These are phyloP conservation scores for Prunus fruticosa DNA, from an alignment of 306 rosid genomes.

Conservation along the genomic window DNA sequence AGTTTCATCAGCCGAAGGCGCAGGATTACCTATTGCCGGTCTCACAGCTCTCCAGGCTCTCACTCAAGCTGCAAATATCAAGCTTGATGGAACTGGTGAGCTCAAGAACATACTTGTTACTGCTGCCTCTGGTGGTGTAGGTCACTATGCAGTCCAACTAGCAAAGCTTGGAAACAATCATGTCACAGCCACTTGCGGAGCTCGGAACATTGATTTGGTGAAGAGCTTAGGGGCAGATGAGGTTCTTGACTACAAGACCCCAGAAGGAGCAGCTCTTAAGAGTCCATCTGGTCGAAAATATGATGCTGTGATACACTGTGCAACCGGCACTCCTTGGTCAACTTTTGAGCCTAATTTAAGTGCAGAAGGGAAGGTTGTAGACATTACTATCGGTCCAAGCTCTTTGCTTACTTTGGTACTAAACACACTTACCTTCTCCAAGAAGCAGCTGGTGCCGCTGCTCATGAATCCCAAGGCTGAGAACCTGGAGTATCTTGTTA, in stretches of 20 bases:
- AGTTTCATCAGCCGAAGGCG: slow-evolving; percentile 59
- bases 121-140: slow-evolving; percentile 70
- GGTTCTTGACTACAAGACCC: slow-evolving; percentile 67
- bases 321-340: slow-evolving; percentile 59
- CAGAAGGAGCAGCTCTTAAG: slow-evolving; percentile 56
- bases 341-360: slow-evolving; percentile 52
- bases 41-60: slow-evolving; percentile 69
- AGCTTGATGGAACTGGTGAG: slow-evolving; percentile 53
- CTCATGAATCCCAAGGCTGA: slow-evolving; percentile 32
- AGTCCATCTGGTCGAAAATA: slow-evolving; percentile 69
- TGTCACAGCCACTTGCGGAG: slow-evolving; percentile 73
- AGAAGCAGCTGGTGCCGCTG: slow-evolving; percentile 55
- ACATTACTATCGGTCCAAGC: slow-evolving; percentile 37
- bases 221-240: slow-evolving; percentile 72
- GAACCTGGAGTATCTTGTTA: slow-evolving; percentile 41
- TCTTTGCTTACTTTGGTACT: slow-evolving; percentile 34
- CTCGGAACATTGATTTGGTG: slow-evolving; percentile 56
- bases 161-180: slow-evolving; percentile 64
- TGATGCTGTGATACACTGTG: slow-evolving; percentile 52
- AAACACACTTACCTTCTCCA: slow-evolving; percentile 60
- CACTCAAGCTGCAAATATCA: slow-evolving; percentile 55
- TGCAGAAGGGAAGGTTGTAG: slow-evolving; percentile 49
- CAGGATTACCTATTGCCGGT: slow-evolving; percentile 57
- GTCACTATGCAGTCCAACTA: slow-evolving; percentile 63
- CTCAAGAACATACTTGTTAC: slow-evolving; percentile 51